phyloP scores from a whole-genome alignment of 2,329 filamentous ascomycete genomes.

The Albophoma yamanashiensis region DNA sequence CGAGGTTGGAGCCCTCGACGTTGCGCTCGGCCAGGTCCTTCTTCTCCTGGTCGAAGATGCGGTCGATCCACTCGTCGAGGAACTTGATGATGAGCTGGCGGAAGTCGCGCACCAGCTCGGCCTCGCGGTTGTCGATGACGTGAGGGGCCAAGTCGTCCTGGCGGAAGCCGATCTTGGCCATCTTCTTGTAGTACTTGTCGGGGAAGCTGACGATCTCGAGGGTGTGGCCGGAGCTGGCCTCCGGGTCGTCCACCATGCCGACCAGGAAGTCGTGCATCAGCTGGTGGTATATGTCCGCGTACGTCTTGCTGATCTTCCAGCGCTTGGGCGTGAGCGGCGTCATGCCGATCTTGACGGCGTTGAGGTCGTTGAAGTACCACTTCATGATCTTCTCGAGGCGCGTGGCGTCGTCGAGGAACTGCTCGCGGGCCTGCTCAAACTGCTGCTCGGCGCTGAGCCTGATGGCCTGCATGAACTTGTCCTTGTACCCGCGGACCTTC shows the following conservation, averaged over 20 bases:
- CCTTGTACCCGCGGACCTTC: slow-evolving; percentile 89
- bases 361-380: slow-evolving; percentile 98
- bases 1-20: slow-evolving; percentile 63
- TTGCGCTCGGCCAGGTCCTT: slow-evolving; percentile 71
- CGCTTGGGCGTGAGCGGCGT: slow-evolving; percentile 84
- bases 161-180: slow-evolving; percentile 76
- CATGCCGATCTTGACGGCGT: slow-evolving; percentile 91
- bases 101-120: slow-evolving; percentile 88
- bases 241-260: slow-evolving; percentile 70
- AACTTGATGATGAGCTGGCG: slow-evolving; percentile 89
- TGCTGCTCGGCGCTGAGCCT: slow-evolving; percentile 61
- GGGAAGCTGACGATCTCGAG: slow-evolving; percentile 91
- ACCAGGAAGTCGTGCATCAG: slow-evolving; percentile 94
- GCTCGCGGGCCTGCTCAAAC: slow-evolving; percentile 59
- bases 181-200: slow-evolving; percentile 92
- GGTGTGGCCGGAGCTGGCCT: slow-evolving; percentile 76
- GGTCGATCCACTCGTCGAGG: slow-evolving; percentile 95
- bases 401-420: slow-evolving; percentile 74
- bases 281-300: slow-evolving; percentile 80
- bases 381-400: slow-evolving; percentile 78
- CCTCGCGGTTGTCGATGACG: slow-evolving; percentile 80
- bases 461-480: slow-evolving; percentile 82
- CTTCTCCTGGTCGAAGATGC: slow-evolving; percentile 75
- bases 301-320: slow-evolving; percentile 91
- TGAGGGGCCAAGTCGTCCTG: slow-evolving; percentile 72